Evolutionary conservation across 2,329 filamentous ascomycete genomes (phyloP), one percentile per base, ranked within the genome.

Genomic region (Periconia macrospinosa): DNA sequence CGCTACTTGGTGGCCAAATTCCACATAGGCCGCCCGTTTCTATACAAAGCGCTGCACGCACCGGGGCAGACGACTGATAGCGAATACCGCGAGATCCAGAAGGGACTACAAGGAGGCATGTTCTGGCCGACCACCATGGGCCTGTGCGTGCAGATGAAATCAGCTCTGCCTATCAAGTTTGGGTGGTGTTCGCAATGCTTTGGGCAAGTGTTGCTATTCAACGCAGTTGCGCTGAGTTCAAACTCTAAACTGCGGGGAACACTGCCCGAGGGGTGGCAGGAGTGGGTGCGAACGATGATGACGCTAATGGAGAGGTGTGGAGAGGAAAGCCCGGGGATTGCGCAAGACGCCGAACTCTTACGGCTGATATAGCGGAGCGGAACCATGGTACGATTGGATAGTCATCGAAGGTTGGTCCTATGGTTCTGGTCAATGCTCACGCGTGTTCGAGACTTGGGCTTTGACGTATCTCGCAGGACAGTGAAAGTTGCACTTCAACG

Each of bases 111-210:
- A 17, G 68, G 63, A 5, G 70, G 65, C 17, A 73, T 73, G 70
- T 71, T 65, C 54, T 74, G 71, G 71, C 70, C 70, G 11, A 68
- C 69, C 7, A 70, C 66, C 2, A 69, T 70, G 65, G 71, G 71
- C 1, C 61, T 71, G 10, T 73, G 70, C 53, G 63, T 58, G n/a
- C 67, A 68, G 45, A 73, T 74, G 71, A 57, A 67, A 41, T 67
- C 69, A 2, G 69, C 67, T 2, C 56, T 71, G 45, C 70, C 70
- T 11, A 52, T 74, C 45, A 74, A 74, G 49, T 73, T 74, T 49
- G 71, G 70, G 3, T 74, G 70, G 70, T 71, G 68, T 37, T 70
- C 61, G 20, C 71, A 74, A 47, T 72, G 67, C 54, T 74, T 73
- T 49, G 71, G 71, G 2, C 71, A 73, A 55, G 58, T 74, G 14